Conservation (phyloP, 2,329 filamentous ascomycete species). For the Trichoderma oligosporum region DNA sequence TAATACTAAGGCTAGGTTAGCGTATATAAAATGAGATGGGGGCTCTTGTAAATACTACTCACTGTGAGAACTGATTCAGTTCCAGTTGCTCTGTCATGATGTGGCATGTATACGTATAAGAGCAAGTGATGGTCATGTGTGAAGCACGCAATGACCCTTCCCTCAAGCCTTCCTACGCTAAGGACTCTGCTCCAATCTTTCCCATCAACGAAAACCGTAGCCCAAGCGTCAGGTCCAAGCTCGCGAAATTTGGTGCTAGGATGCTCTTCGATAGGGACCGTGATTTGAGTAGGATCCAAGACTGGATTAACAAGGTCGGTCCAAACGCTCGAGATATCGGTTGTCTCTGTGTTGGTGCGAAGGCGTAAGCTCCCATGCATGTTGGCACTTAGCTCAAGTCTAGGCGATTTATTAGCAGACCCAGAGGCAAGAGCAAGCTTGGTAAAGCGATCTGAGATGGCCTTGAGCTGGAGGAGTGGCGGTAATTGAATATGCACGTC, state of each 20-base stretch:
- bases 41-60: conserved; percentile 33
- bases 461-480: conserved; percentile 81
- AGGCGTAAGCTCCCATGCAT: conserved; percentile 87
- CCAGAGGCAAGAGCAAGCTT: conserved; percentile 64
- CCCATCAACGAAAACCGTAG: conserved; percentile 84
- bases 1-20: conserved; percentile 38
- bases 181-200: conserved; percentile 93
- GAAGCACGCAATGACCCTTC: conserved; percentile 89
- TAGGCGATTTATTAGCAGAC: conserved; percentile 48
- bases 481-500: conserved; percentile 93
- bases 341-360: conserved; percentile 74
- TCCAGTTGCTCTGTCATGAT: conserved; percentile 60
- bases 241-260: conserved; percentile 76
- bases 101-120: conserved; percentile 75
- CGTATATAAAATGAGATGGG: neutral
- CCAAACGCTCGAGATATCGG: conserved; percentile 85
- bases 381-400: conserved; percentile 84
- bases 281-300: conserved; percentile 72
- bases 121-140: conserved; percentile 76
- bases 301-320: conserved; percentile 80
- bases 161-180: conserved; percentile 84
- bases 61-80: conserved; percentile 76
- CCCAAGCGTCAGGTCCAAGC: conserved; percentile 78
- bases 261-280: conserved; percentile 70
- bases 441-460: conserved; percentile 92